Evolutionary conservation across 2,329 filamentous ascomycete species (phyloP).

Genomic region (Fusarium falciforme): DNA sequence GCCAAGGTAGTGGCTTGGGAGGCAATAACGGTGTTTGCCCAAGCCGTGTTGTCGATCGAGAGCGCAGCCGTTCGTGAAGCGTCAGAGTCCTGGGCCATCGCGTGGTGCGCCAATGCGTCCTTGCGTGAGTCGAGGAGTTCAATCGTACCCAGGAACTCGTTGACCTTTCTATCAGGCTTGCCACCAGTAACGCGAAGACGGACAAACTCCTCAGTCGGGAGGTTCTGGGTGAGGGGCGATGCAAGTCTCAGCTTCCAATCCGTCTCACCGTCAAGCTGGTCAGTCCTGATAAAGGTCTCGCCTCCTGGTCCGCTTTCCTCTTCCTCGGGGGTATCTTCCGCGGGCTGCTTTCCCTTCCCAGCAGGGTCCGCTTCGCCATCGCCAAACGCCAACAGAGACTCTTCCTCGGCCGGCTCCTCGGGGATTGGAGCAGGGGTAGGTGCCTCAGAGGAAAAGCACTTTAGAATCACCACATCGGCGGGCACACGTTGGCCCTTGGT

Average conservation of each 20-base stretch:
- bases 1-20: constrained; percentile 91
- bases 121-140: constrained; percentile 73
- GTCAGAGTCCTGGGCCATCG: constrained; percentile 49
- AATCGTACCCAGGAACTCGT: constrained; percentile 92
- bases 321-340: constrained; percentile 38
- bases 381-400: constrained; percentile 56
- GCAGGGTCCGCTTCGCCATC: constrained; percentile 48
- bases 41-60: constrained; percentile 96
- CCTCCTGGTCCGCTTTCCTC: constrained; percentile 65
- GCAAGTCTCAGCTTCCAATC: constrained; percentile 97
- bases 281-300: constrained; percentile 96
- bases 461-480: constrained; percentile 92
- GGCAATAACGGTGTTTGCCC: constrained; percentile 97
- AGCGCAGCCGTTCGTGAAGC: constrained; percentile 74
- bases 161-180: constrained; percentile 92
- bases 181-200: constrained; percentile 80
- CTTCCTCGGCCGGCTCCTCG: constrained; percentile 51
- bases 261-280: constrained; percentile 97
- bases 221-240: constrained; percentile 84
- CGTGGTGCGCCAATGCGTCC: constrained; percentile 59
- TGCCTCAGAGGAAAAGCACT: constrained; percentile 76
- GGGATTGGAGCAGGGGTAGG: constrained; percentile 44
- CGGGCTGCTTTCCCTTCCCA: constrained; percentile 51
- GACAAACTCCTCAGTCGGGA: constrained; percentile 78
- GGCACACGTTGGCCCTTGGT: constrained; percentile 93